Evolutionary conservation across 805 yeast genomes (phyloP).

Genomic region (Starmerella khaoyaiensis): DNA sequence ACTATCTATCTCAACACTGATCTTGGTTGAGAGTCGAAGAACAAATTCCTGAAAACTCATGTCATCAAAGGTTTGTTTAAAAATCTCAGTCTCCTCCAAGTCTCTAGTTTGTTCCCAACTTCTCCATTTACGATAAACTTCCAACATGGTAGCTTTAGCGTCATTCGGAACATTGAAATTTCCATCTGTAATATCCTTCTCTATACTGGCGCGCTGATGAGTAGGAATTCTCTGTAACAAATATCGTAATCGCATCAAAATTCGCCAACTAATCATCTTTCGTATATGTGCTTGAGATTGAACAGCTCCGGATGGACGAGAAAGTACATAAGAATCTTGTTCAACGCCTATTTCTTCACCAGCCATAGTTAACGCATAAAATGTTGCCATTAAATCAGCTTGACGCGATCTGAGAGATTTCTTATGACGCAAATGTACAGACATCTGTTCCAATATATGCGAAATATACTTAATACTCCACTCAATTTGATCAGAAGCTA

Average conservation of each 20-base stretch:
- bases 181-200: constrained; percentile 25
- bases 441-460: constrained; percentile 2
- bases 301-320: constrained; percentile 74
- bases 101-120: constrained; percentile 56
- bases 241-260: constrained; percentile 66
- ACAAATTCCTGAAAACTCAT: constrained; percentile 13
- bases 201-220: constrained; percentile 35
- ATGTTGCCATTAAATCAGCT: constrained; percentile 6
- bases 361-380: constrained; percentile 26
- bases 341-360: constrained; percentile 42
- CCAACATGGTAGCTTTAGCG: constrained; percentile 44
- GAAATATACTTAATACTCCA: constrained; percentile 12
- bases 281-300: constrained; percentile 66
- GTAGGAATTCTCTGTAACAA: constrained; percentile 42
- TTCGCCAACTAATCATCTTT: constrained; percentile 76
- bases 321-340: constrained; percentile 80
- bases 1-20: constrained; percentile 9
- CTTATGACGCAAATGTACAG: not conserved
- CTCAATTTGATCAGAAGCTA: constrained; percentile 15
- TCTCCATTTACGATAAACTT: constrained; percentile 67
- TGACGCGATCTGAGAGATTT: constrained; percentile 2
- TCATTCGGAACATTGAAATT: constrained; percentile 37
- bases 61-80: constrained; percentile 16
- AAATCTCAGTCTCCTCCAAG: constrained; percentile 21
- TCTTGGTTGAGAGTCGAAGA: constrained; percentile 9